Conservation (phyloP, 139 green algal genomes). For the Picochlorum costavermella region DNA sequence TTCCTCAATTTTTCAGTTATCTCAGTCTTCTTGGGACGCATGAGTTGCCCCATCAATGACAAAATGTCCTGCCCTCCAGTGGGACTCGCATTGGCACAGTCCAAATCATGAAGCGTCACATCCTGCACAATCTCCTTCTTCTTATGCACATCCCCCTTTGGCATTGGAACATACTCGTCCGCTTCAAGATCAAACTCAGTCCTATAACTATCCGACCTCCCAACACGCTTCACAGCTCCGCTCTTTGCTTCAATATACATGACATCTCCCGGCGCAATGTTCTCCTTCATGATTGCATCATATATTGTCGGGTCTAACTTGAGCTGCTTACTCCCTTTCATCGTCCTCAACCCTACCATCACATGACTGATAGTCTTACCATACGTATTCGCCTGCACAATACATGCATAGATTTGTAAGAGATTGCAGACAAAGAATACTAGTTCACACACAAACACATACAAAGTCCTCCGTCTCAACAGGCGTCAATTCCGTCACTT, state of each 20-base stretch:
- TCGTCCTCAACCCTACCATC: slow-evolving; percentile 89
- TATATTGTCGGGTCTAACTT: slow-evolving; percentile 97
- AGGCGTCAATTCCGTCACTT: slow-evolving; percentile 94
- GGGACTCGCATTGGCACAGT: slow-evolving; percentile 88
- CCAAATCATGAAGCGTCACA: slow-evolving; percentile 97
- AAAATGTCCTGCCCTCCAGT: slow-evolving; percentile 90
- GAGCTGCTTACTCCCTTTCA: slow-evolving; percentile 95
- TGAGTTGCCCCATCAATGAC: slow-evolving; percentile 88
- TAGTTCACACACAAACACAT: background rate
- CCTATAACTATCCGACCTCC: slow-evolving; percentile 85
- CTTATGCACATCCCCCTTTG: slow-evolving; percentile 99
- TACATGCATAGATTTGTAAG: slow-evolving; percentile 1
- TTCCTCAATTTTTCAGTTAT: slow-evolving; percentile 98
- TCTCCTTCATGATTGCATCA: slow-evolving; percentile 89
- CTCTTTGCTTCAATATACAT: slow-evolving; percentile 99
- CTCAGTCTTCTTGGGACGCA: slow-evolving; percentile 98
- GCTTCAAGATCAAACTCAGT: slow-evolving; percentile 98
- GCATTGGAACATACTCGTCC: slow-evolving; percentile 98
- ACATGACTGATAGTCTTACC: slow-evolving; percentile 86
- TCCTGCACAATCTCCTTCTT: slow-evolving; percentile 98
- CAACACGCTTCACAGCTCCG: slow-evolving; percentile 93
- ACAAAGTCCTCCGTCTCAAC: slow-evolving; percentile 72
- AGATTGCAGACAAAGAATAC: background rate
- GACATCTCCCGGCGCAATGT: slow-evolving; percentile 83
- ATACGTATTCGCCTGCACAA: slow-evolving; percentile 51